Base-by-base conservation (phyloP, 768 basidiomycete genomes). In the Artomyces pyxidatus region DNA sequence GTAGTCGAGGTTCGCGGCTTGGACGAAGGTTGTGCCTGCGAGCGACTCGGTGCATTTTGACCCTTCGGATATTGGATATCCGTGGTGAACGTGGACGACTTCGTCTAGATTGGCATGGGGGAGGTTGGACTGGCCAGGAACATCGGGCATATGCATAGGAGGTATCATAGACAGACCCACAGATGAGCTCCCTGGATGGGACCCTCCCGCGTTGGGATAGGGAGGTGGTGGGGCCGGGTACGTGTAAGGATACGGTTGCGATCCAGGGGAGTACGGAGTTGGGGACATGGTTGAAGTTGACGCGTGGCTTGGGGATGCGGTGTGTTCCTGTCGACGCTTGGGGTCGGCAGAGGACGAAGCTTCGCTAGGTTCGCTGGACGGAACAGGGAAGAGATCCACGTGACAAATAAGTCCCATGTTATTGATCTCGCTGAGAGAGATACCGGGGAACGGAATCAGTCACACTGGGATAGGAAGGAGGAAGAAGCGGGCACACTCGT, bases 321-420 rank as follows among this genome's bases (percentile, higher is more conserved):
- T 37, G 30, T 25, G 44, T 40, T 22, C 14, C 14, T 50, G 48
- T 16, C 50, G 44, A 21, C 42, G 49, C 26, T 40, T 53, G 28
- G 47, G 54, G 23, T 52, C 48, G 12, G 50, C 6, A 25, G 42
- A 45, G 3, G 23, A 40, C 12, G 49, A 37, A 22, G 26, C 21
- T 26, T 55, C 54, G 26, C 47, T 32, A 5, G 54, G 30, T 28
- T 56, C 56, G 27, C 51, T 43, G 3, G 47, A 25, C 1, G 61
- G 58, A 1, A 85, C 75, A 4, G 81, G 82, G 53, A 85, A 86
- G 16, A 90, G 70, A 64, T 89, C 88, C 35, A 85, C 84, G 3
- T 81, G 85, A 63, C 88, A 88, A 14, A 90, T 61, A 11, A 88
- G 70, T 2, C 87, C 88, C 26, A 78, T 70, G n/a, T 70, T 69